Evolutionary conservation across 164 flowering plant genomes (phyloP).

Genomic region (Liquidambar formosana): DNA sequence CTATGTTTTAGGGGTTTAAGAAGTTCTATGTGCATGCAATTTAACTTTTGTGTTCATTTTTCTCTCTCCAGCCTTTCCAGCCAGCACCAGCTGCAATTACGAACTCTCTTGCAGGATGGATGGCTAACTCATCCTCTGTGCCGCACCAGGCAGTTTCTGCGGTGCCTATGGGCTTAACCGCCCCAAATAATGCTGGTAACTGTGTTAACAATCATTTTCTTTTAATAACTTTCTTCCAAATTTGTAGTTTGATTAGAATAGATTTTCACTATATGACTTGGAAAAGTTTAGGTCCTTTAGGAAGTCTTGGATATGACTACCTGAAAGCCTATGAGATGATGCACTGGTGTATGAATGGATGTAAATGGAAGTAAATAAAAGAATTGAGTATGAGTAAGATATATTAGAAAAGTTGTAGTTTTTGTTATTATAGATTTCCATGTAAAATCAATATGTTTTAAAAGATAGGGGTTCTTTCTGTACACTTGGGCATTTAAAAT

Average conservation of each 20-base stretch:
- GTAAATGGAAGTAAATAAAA: background rate
- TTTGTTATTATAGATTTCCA: too few relatives aligned
- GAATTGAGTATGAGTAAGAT: too few relatives aligned
- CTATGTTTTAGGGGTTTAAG: background rate
- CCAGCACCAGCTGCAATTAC: slow-evolving; percentile 23
- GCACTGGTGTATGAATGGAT: background rate
- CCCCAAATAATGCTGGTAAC: slow-evolving; percentile 18
- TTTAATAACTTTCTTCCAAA: background rate
- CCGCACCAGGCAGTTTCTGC: slow-evolving; percentile 18
- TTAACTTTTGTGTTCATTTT: background rate
- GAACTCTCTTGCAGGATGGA: slow-evolving; percentile 27
- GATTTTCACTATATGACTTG: background rate
- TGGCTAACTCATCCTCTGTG: slow-evolving; percentile 19
- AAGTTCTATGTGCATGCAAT: background rate
- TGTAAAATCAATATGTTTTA: too few relatives aligned
- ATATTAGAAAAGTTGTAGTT: too few relatives aligned
- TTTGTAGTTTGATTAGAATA: too few relatives aligned
- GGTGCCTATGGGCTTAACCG: slow-evolving; percentile 22
- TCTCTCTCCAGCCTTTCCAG: slow-evolving; percentile 24
- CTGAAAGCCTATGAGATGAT: background rate
- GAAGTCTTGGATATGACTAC: background rate
- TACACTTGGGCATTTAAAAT: too few relatives aligned
- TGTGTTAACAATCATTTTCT: background rate
- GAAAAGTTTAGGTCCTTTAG: background rate
- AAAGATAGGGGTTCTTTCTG: too few relatives aligned